Evolutionary conservation across 495 filamentous ascomycete genomes (phyloP), one percentile per base, ranked within the genome.

Genomic region (Xylaria flabelliformis): DNA sequence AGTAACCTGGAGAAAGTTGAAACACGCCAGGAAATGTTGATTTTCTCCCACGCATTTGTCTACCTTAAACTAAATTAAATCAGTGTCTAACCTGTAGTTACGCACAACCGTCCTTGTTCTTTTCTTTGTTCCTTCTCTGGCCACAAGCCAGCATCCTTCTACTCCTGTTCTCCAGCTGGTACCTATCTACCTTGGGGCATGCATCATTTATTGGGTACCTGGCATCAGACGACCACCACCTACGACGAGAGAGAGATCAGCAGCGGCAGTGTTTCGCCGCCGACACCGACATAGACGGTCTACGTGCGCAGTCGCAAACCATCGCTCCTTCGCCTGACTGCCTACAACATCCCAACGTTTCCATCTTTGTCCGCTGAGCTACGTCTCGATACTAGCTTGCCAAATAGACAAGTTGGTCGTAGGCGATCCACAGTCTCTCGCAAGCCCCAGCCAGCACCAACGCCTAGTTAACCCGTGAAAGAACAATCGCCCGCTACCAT

Each of bases 1-100:
- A 63, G 61, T 8, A 42, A 56, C 65, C 65, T 50, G 44, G 44
- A 42, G 48, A 67, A 50, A 67, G 65, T 67, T 67, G 65, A 67
- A 67, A 67, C 65, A 67, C 34, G 65, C 65, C 65, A 67, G 65
- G 65, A 55, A 67, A 32, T 67, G 29, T 29, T 67, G 29, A 36
- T 55, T 55, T 42, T 67, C 34, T 24, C 50, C 50, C 36, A 41
- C 64, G 46, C 34, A 61, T 61, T 61, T 41, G 58, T 21, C 26
- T 29, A 29, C 26, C 26, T 29, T 29, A 1, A 19, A 39, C 56
- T 2, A 56, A 6, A 24, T 56, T 55, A 55, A 24, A 12, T 21
- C 51, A 55, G 51, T 55, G 9, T n/a, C 55, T 39, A 3, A 58
- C 34, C 58, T 61, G 21, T 39, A n/a, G n/a, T n/a, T n/a, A 36